Percentiles rank a stretch among this genome's conserved stretches.
These are phyloP conservation scores for Taxawa tesnikishii DNA, from an alignment of 2,329 filamentous ascomycete genomes.

Conservation along the genomic window DNA sequence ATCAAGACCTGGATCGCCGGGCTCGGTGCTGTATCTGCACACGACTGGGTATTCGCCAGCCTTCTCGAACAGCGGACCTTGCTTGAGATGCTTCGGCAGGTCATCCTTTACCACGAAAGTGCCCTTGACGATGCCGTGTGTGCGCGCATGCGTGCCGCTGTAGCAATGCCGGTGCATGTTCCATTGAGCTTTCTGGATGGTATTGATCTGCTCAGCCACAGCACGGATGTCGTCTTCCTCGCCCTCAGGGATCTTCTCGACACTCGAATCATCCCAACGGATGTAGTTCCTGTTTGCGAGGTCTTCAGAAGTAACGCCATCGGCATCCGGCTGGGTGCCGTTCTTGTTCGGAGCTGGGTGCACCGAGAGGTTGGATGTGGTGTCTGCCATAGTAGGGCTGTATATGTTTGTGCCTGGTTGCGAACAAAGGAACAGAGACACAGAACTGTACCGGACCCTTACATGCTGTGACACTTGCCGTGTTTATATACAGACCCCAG, in stretches of 20 bases:
- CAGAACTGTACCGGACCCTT: neutral
- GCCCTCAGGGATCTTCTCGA: conserved; percentile 26
- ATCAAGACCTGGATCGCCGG: conserved; percentile 26
- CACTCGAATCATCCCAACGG: conserved; percentile 26
- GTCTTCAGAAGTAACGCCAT: conserved; percentile 4
- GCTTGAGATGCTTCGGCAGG: conserved; percentile 31
- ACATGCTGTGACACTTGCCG: neutral
- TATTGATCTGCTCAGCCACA: conserved; percentile 33
- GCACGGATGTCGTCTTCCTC: conserved; percentile 33
- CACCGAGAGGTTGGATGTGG: conserved; percentile 7
- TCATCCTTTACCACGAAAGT: conserved; percentile 29
- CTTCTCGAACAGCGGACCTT: conserved; percentile 25
- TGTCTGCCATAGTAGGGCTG: conserved; percentile 5
- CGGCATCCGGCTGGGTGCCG: conserved; percentile 1
- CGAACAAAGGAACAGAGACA: conserved; percentile 1
- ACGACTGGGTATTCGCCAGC: conserved; percentile 20
- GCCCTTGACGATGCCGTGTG: conserved; percentile 36
- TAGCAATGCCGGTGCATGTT: conserved; percentile 28
- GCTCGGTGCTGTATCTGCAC: conserved; percentile 26
- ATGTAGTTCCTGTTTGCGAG: conserved; percentile 22
- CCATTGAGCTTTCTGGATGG: conserved; percentile 31
- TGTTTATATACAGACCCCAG: conserved; percentile 1
- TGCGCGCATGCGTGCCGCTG: conserved; percentile 32
- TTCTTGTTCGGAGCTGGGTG: conserved; percentile 6
- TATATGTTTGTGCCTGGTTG: neutral